Evolutionary conservation across 768 basidiomycete species (phyloP), one percentile per base, ranked within the genome.

Genomic region (Macrocybe gigantea): DNA sequence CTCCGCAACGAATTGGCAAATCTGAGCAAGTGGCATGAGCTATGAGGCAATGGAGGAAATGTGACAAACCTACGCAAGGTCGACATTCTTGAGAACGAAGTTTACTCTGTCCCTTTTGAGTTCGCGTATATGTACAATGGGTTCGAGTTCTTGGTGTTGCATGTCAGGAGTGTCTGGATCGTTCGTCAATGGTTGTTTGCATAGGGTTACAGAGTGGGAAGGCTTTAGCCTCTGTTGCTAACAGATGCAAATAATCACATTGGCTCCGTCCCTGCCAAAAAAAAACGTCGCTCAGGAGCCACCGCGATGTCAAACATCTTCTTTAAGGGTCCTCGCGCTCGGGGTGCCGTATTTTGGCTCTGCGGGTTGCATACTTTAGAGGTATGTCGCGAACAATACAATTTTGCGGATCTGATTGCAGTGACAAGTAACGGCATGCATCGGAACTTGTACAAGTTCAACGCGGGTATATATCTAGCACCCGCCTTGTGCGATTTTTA

Each of bases 31-130:
- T 38, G 49, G 40, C n/a, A 49, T 42, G 13, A 42, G 56, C 38
- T 55, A 51, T 41, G 38, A 10, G 37, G 46, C 46, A 42, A 41
- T 39, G 49, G 40, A 34, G 40, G 35, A 6, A 40, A 39, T 34
- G 32, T 43, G 45, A 44, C 44, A 50, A 39, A 60, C 92, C 65
- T 65, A 95, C 93, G 88, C 90, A 61, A 97, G 77, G 68, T 98
- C 94, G 34, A 97, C 94, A 78, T 96, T 95, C 64, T 92, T 88
- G 8, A 99, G 72, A 9, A 94, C 85, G 59, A 98, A 98, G 59
- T 91, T 87, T 52, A 93, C 91, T 50, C 80, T 75, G 60, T 95
- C 90, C 60, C 80, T 81, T 60, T 89, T 84, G 45, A 95, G 69
- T 55, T 92, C 85, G 47, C 90, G 84, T 63, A 93, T 92, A 47